Evolutionary conservation across 352 stramenopile genomes (phyloP).

Genomic region (Phytophthora megakarya): DNA sequence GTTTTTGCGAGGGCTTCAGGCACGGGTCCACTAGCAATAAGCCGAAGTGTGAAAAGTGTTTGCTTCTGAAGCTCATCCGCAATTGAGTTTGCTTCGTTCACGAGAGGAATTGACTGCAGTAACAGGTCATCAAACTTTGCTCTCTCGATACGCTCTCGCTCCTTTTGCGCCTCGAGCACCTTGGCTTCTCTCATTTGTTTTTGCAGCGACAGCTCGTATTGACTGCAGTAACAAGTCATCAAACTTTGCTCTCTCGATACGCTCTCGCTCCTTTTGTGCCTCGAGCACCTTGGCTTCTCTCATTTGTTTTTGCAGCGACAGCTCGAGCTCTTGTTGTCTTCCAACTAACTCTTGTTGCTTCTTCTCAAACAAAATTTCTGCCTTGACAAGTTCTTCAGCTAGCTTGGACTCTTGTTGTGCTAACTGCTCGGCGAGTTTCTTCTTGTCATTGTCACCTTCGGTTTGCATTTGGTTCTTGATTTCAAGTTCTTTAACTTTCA

Average conservation of each 20-base stretch:
- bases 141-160: constrained; percentile 72
- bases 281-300: constrained; percentile 68
- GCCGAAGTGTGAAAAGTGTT: constrained; percentile 68
- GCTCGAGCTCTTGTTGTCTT: constrained; percentile 70
- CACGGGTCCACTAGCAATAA: constrained; percentile 55
- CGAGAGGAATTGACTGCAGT: constrained; percentile 72
- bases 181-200: constrained; percentile 85
- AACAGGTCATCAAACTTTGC: constrained; percentile 83
- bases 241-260: constrained; percentile 68
- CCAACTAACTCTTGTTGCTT: constrained; percentile 75
- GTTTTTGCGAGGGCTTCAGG: constrained; percentile 31
- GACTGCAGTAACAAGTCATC: constrained; percentile 80
- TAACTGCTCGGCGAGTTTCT: constrained; percentile 71
- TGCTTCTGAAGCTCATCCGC: constrained; percentile 78
- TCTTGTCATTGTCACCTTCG: constrained; percentile 79
- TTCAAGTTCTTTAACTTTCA: constrained; percentile 71
- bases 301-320: constrained; percentile 82
- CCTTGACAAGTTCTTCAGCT: constrained; percentile 76
- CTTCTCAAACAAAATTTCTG: constrained; percentile 75
- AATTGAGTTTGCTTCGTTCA: constrained; percentile 89
- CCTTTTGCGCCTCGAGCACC: constrained; percentile 66
- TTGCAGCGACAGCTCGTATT: too few species aligned
- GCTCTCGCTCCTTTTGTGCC: constrained; percentile 78
- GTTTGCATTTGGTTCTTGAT: constrained; percentile 78
- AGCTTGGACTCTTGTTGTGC: constrained; percentile 78